Percentiles rank a stretch among this genome's conserved stretches.
Conservation (phyloP, 2,329 filamentous ascomycete species). For the Beauveria pseudobassiana region DNA sequence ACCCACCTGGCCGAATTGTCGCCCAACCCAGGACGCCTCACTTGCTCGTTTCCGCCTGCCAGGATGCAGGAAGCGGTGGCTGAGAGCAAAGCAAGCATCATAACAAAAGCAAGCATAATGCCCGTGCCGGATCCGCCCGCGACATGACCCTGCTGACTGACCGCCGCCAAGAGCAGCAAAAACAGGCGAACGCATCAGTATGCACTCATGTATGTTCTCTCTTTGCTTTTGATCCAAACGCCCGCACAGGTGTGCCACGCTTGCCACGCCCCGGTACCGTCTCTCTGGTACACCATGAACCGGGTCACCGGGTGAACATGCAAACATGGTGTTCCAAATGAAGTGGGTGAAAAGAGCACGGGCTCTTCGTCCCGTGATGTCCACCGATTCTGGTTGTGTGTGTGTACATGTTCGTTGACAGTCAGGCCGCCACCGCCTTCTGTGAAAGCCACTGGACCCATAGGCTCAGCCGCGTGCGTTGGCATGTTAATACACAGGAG, state of each 20-base stretch:
- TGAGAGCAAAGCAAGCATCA: conserved; percentile 5
- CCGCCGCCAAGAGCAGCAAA: neutral
- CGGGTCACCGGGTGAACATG: conserved; percentile 8
- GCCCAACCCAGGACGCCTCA: conserved; percentile 7
- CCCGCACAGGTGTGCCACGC: conserved; percentile 5
- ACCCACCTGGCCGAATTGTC: neutral
- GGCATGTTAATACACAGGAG: neutral
- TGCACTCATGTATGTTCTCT: neutral
- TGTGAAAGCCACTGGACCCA: conserved; percentile 5
- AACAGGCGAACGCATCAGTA: neutral
- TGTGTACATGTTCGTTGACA: conserved; percentile 4
- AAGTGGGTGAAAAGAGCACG: neutral
- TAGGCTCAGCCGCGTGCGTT: conserved; percentile 6
- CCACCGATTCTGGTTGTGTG: neutral
- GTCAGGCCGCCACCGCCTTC: conserved; percentile 6
- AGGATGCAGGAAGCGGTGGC: neutral
- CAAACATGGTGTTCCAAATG: conserved; percentile 6
- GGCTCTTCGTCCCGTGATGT: neutral
- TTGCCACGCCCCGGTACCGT: neutral
- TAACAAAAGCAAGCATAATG: conserved; percentile 7
- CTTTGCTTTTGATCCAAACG: conserved; percentile 3
- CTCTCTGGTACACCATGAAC: neutral
- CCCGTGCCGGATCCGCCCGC: conserved; percentile 5
- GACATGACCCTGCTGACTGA: neutral
- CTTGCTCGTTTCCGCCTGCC: neutral